Evolutionary conservation across 2,329 filamentous ascomycete genomes (phyloP).

Genomic region (Blastomyces parvus): DNA sequence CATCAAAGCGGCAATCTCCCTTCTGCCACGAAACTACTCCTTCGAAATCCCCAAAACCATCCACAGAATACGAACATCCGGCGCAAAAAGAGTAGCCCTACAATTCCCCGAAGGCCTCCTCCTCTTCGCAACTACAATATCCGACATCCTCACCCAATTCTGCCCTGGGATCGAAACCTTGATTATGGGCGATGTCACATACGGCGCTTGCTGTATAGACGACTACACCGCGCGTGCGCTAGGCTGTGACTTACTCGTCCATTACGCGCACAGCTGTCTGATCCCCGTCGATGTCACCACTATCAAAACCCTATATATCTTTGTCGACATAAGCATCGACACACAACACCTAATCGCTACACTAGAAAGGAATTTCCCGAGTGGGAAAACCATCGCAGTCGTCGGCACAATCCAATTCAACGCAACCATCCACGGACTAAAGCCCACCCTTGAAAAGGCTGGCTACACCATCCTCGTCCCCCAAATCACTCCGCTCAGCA

Average conservation of each 20-base stretch:
- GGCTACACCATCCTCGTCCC: conserved; percentile 82
- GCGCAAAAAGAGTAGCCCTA: conserved; percentile 75
- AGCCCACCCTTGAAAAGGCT: conserved; percentile 64
- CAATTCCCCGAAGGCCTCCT: conserved; percentile 95
- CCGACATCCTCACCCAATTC: conserved; percentile 90
- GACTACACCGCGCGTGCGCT: conserved; percentile 93
- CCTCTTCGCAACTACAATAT: conserved; percentile 93
- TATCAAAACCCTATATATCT: conserved; percentile 95
- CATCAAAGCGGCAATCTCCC: conserved; percentile 74
- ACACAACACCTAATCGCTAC: conserved; percentile 76
- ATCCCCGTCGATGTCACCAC: conserved; percentile 94
- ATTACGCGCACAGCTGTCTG: conserved; percentile 94
- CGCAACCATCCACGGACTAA: conserved; percentile 82
- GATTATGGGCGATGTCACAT: conserved; percentile 99
- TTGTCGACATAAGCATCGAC: conserved; percentile 96
- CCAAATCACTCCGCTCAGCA: conserved; percentile 84
- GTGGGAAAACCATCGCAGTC: conserved; percentile 78
- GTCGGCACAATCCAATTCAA: conserved; percentile 99
- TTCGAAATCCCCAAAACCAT: conserved; percentile 99
- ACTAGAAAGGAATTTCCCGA: conserved; percentile 75
- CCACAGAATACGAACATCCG: conserved; percentile 74
- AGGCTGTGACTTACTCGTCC: conserved; percentile 86
- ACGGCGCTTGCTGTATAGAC: conserved; percentile 96
- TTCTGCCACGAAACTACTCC: conserved; percentile 92
- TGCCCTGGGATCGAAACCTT: conserved; percentile 84